Percentiles rank a stretch among this genome's conserved stretches.
Conservation (phyloP, 1,284 basidiomycete genomes). For the Ceratobasidium papillatum region DNA sequence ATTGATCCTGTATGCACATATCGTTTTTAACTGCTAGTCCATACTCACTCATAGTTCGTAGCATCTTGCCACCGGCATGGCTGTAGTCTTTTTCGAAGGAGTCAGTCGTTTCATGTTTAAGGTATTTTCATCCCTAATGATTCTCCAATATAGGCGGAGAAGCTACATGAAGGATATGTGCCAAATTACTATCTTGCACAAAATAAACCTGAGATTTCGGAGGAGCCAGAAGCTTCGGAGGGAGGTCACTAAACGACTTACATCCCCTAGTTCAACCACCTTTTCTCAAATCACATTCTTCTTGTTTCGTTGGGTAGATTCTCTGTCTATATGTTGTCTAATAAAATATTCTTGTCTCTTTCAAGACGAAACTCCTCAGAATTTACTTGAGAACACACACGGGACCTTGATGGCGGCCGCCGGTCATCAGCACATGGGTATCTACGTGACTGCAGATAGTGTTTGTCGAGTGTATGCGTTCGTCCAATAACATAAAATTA, state of each 20-base stretch:
- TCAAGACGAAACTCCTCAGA: too few relatives aligned
- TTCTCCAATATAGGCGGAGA: background rate
- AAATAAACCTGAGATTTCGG: slow-evolving; percentile 1
- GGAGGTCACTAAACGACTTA: background rate
- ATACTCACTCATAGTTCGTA: background rate
- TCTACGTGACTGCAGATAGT: too few relatives aligned
- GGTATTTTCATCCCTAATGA: background rate
- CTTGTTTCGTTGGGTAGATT: background rate
- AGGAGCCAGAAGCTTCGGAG: background rate
- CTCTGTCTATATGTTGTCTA: background rate
- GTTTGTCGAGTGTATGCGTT: too few relatives aligned
- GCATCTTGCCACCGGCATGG: slow-evolving; percentile 30
- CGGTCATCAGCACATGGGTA: too few relatives aligned
- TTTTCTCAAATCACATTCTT: background rate
- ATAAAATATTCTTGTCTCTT: too few relatives aligned
- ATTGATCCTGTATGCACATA: slow-evolving; percentile 28
- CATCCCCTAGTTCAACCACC: background rate
- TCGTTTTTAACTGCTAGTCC: background rate
- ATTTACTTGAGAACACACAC: too few relatives aligned
- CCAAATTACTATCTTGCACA: slow-evolving; percentile 13
- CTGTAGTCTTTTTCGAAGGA: slow-evolving; percentile 27
- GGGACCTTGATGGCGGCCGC: too few relatives aligned
- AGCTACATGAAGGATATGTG: background rate
- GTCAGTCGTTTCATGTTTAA: background rate
- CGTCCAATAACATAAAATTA: too few relatives aligned